phyloP scores from a whole-genome alignment of 495 filamentous ascomycete species.

The Xylaria palmicola region DNA sequence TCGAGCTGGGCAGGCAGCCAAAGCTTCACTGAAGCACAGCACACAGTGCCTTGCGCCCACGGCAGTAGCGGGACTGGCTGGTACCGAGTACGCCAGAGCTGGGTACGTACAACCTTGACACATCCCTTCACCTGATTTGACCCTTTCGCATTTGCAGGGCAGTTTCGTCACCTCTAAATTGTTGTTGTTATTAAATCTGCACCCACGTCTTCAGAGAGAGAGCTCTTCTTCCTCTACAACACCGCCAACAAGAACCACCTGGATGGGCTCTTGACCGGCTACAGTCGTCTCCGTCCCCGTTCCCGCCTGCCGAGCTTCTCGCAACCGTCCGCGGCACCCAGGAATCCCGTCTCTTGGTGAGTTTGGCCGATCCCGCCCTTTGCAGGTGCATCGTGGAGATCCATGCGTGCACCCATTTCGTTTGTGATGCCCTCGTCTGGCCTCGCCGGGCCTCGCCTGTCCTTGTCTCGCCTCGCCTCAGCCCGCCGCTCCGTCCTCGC shows the following conservation, averaged over 20 bases:
- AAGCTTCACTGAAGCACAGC: no score
- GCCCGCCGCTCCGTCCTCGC: neutral
- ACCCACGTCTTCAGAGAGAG: slow-evolving; percentile 1
- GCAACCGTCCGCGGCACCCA: neutral
- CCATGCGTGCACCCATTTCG: slow-evolving; percentile 9
- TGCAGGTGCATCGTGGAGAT: slow-evolving; percentile 3
- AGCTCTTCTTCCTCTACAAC: slow-evolving; percentile 8
- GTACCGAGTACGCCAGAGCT: no score
- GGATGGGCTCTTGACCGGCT: neutral
- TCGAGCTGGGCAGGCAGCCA: no score
- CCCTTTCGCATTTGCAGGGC: slow-evolving; percentile 11
- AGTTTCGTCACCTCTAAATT: slow-evolving; percentile 19
- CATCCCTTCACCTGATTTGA: slow-evolving; percentile 15
- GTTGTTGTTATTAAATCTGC: slow-evolving; percentile 15
- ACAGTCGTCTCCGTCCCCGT: neutral
- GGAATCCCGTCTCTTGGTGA: slow-evolving; percentile 9
- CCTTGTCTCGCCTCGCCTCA: neutral
- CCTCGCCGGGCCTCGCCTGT: neutral
- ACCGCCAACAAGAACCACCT: neutral
- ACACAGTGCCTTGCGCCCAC: no score
- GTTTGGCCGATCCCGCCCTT: neutral
- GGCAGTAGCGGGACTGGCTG: no score
- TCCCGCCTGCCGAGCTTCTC: neutral
- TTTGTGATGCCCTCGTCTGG: slow-evolving; percentile 3
- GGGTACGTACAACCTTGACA: no score